phyloP scores from a whole-genome alignment of 768 basidiomycete species.

The Russula compacta region DNA sequence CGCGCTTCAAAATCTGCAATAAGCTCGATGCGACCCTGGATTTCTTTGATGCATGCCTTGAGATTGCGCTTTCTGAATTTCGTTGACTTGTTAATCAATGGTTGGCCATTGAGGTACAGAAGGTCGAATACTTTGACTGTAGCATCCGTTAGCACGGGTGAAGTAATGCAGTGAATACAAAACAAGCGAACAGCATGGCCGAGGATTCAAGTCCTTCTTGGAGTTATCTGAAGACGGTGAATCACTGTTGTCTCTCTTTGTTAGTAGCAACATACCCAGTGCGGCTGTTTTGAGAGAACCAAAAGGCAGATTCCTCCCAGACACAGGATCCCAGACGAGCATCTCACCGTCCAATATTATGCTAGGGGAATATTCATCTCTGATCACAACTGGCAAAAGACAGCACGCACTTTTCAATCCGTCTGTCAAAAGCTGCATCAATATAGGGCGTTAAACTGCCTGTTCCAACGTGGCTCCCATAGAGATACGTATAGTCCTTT shows the following conservation, averaged over 20 bases:
- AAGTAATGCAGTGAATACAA: not conserved
- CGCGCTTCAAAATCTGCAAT: slow-evolving; percentile 61
- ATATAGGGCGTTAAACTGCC: slow-evolving; percentile 90
- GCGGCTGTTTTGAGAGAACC: slow-evolving; percentile 93
- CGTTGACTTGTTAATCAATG: slow-evolving; percentile 62
- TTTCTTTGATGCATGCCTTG: slow-evolving; percentile 52
- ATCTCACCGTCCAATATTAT: slow-evolving; percentile 97
- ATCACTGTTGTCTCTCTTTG: not conserved
- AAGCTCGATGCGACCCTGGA: slow-evolving; percentile 77
- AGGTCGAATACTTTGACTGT: slow-evolving; percentile 96
- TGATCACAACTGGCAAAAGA: not conserved
- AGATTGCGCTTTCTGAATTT: slow-evolving; percentile 75
- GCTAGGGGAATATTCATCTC: slow-evolving; percentile 31
- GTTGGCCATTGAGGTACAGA: slow-evolving; percentile 77
- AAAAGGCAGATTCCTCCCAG: slow-evolving; percentile 83
- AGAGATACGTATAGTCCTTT: slow-evolving; percentile 85
- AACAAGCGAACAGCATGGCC: slow-evolving; percentile 75
- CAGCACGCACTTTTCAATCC: slow-evolving; percentile 67
- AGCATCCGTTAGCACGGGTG: not conserved
- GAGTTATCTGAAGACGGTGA: slow-evolving; percentile 47
- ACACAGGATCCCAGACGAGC: slow-evolving; percentile 94
- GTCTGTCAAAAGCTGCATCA: slow-evolving; percentile 59
- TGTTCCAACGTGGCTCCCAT: slow-evolving; percentile 71
- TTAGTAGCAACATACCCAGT: slow-evolving; percentile 39
- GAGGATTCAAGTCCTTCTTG: slow-evolving; percentile 59